These are phyloP conservation scores for Poa annua DNA, from an alignment of 176 grass and related monocot species.

Conservation along the genomic window DNA sequence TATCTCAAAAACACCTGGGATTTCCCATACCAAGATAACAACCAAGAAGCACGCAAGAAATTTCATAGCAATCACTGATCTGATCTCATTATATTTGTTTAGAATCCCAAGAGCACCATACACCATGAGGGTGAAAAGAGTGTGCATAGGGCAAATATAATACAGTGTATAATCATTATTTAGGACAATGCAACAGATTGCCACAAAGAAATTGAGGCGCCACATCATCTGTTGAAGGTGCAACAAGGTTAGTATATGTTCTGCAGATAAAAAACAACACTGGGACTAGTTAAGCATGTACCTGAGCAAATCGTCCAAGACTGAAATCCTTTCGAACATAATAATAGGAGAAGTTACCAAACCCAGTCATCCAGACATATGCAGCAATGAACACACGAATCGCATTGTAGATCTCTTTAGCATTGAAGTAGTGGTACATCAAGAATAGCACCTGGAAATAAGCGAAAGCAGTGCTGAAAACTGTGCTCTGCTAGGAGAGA, in stretches of 20 bases:
- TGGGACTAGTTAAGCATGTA: conserved; percentile 36
- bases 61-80: conserved; percentile 84
- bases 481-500: background rate
- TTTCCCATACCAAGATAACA: conserved; percentile 89
- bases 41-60: conserved; percentile 82
- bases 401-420: conserved; percentile 99
- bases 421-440: conserved; percentile 99
- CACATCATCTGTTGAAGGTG: conserved; percentile 98
- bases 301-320: conserved; percentile 92
- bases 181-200: conserved; percentile 90
- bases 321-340: conserved; percentile 98
- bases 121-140: conserved; percentile 98
- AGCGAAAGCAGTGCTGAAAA: conserved; percentile 49
- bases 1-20: conserved; percentile 85
- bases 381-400: conserved; percentile 98
- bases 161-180: conserved; percentile 94
- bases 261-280: conserved; percentile 31
- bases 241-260: conserved; percentile 33
- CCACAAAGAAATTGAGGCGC: conserved; percentile 96
- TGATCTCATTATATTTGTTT: conserved; percentile 92
- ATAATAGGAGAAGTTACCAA: conserved; percentile 99
- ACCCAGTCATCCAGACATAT: conserved; percentile 99
- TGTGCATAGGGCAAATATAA: conserved; percentile 99
- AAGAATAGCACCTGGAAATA: conserved; percentile 89
- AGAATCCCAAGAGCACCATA: conserved; percentile 94